Evolutionary conservation across 2,329 filamentous ascomycete genomes (phyloP).

Genomic region (Penicillium sp.): DNA sequence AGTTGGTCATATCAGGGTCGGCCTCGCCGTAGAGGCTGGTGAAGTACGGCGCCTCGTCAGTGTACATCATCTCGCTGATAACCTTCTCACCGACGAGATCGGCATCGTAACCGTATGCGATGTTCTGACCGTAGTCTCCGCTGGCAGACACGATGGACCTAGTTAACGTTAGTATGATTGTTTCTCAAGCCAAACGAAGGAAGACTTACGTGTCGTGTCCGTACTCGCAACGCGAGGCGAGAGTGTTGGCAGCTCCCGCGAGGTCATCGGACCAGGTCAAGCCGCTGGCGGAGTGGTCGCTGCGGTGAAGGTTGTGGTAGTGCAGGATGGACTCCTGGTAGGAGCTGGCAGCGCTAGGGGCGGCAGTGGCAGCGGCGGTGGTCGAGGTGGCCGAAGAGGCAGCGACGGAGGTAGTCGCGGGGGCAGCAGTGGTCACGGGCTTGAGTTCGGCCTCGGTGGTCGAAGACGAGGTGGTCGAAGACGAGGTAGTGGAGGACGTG

Average conservation of each 20-base stretch:
- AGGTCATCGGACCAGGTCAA: slow-evolving; percentile 67
- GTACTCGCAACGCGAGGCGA: slow-evolving; percentile 69
- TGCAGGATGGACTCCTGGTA: slow-evolving; percentile 51
- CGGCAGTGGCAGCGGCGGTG: slow-evolving; percentile 37
- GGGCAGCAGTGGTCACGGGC: slow-evolving; percentile 42
- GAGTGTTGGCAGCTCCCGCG: slow-evolving; percentile 61
- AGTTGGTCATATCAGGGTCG: slow-evolving; percentile 61
- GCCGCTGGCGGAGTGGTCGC: slow-evolving; percentile 70
- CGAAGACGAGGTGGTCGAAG: slow-evolving; percentile 19
- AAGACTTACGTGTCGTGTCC: slow-evolving; percentile 73
- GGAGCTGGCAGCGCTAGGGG: slow-evolving; percentile 33
- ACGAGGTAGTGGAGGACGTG: slow-evolving; percentile 1
- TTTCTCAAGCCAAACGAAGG: slow-evolving; percentile 32
- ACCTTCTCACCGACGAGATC: slow-evolving; percentile 65
- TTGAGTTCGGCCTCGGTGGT: slow-evolving; percentile 19
- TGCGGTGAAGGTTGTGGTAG: slow-evolving; percentile 83
- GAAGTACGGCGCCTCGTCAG: slow-evolving; percentile 66
- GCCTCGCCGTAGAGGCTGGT: slow-evolving; percentile 58
- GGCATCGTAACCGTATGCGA: slow-evolving; percentile 66
- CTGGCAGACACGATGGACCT: slow-evolving; percentile 55
- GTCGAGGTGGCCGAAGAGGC: slow-evolving; percentile 32
- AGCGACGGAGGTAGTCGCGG: slow-evolving; percentile 19
- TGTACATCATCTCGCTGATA: slow-evolving; percentile 80
- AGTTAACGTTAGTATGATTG: slow-evolving; percentile 6
- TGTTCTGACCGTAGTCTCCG: slow-evolving; percentile 78